phyloP scores from a whole-genome alignment of 139 green algal genomes.

The Haematococcus sp. region DNA sequence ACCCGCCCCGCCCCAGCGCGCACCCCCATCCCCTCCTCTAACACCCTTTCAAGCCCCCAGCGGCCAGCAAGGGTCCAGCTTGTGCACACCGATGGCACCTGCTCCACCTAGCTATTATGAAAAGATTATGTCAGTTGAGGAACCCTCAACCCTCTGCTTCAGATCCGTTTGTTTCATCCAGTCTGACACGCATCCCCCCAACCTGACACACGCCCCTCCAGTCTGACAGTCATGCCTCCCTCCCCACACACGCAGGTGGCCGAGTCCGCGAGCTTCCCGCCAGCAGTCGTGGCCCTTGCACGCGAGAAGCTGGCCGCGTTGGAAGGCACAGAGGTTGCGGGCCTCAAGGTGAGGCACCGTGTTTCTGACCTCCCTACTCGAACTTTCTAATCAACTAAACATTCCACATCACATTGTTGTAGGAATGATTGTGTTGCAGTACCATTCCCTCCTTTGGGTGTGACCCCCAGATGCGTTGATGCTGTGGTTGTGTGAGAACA shows the following conservation, averaged over 20 bases:
- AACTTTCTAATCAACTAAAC: not conserved
- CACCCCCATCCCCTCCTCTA: too few relatives aligned
- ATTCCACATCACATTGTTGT: not conserved
- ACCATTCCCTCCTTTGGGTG: not conserved
- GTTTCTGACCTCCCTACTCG: not conserved
- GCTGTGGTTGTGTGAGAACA: not conserved
- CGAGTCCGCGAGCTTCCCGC: slow-evolving; percentile 87
- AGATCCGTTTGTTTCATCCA: too few relatives aligned
- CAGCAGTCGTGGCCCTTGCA: slow-evolving; percentile 74
- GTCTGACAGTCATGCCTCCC: too few relatives aligned
- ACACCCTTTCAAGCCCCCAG: too few relatives aligned
- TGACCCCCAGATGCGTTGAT: not conserved
- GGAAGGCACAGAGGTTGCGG: slow-evolving; percentile 40
- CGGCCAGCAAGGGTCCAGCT: too few relatives aligned
- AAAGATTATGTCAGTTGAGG: too few relatives aligned
- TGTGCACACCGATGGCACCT: too few relatives aligned
- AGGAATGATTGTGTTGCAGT: not conserved
- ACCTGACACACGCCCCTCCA: too few relatives aligned
- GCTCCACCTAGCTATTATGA: too few relatives aligned
- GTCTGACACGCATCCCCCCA: too few relatives aligned
- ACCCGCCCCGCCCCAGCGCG: too few relatives aligned
- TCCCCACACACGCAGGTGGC: slow-evolving; percentile 84
- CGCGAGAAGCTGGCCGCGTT: slow-evolving; percentile 72
- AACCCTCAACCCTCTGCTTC: too few relatives aligned
- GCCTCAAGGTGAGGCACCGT: not conserved